Evolutionary conservation across 257 asterid genomes (phyloP).

Genomic region (Scutellaria galericulata): DNA sequence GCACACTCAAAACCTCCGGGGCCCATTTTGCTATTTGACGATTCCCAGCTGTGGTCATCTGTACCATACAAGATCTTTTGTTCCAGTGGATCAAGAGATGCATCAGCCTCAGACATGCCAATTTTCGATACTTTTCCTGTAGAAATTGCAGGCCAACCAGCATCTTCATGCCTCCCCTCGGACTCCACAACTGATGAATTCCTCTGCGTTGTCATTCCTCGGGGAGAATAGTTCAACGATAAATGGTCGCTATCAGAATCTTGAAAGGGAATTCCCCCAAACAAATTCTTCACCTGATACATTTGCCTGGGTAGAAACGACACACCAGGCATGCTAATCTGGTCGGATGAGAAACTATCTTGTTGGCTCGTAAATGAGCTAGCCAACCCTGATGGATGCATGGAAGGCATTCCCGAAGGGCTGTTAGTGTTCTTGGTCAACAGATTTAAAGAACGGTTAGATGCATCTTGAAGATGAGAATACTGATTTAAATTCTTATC

Average conservation of each 20-base stretch:
- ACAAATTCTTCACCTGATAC: conserved; percentile 43
- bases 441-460: conserved; percentile 43
- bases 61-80: conserved; percentile 63
- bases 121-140: conserved; percentile 32
- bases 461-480: conserved; percentile 53
- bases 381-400: conserved; percentile 46
- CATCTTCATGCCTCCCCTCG: conserved; percentile 48
- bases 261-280: conserved; percentile 50
- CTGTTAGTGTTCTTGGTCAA: conserved; percentile 40
- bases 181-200: conserved; percentile 40
- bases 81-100: conserved; percentile 72
- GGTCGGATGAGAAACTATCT: conserved; percentile 44
- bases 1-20: conserved; percentile 41
- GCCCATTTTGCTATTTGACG: conserved; percentile 40
- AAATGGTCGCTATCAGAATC: conserved; percentile 40
- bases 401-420: conserved; percentile 40
- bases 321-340: conserved; percentile 40
- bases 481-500: conserved; percentile 46
- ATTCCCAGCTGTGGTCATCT: conserved; percentile 58
- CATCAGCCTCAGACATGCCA: conserved; percentile 38
- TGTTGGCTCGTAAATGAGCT: conserved; percentile 46
- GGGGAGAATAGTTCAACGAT: conserved; percentile 46
- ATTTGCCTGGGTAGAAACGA: conserved; percentile 42
- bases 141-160: conserved; percentile 39
- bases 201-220: conserved; percentile 41